A percentile compares a stretch with the other conserved stretches of the same genome.
phyloP scores from a whole-genome alignment of 345 rosid species.

The Isatis tinctoria region DNA sequence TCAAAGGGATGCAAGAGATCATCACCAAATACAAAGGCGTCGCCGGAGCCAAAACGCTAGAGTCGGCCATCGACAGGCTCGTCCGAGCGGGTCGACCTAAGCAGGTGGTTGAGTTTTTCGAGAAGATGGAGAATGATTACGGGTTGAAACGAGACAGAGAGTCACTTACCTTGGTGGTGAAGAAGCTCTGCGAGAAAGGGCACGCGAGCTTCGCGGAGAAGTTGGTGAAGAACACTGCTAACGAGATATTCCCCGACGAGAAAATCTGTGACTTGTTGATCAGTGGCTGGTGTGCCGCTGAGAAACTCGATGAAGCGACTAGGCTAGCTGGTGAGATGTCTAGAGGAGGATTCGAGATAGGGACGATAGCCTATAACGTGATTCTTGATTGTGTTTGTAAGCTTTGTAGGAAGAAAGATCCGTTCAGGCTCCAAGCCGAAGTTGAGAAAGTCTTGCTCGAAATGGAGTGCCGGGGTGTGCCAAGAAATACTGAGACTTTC shows the following conservation, averaged over 20 bases:
- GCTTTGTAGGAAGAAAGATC: constrained; percentile 85
- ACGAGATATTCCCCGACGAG: constrained; percentile 89
- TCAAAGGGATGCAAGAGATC: constrained; percentile 72
- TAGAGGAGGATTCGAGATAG: constrained; percentile 92
- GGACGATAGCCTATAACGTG: constrained; percentile 58
- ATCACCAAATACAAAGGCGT: constrained; percentile 47
- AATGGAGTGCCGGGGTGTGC: constrained; percentile 85
- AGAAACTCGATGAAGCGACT: constrained; percentile 83
- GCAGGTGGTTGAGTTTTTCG: constrained; percentile 65
- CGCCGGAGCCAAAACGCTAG: constrained; percentile 48
- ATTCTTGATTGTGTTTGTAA: constrained; percentile 85
- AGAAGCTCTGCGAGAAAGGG: constrained; percentile 67
- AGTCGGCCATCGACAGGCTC: constrained; percentile 60
- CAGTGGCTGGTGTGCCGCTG: constrained; percentile 86
- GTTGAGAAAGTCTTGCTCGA: constrained; percentile 76
- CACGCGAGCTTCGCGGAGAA: constrained; percentile 77
- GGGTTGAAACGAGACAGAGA: constrained; percentile 69
- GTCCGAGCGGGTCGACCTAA: constrained; percentile 73
- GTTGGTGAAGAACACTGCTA: constrained; percentile 72
- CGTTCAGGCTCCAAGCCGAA: constrained; percentile 57
- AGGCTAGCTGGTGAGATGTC: constrained; percentile 88
- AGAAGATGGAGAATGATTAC: constrained; percentile 73
- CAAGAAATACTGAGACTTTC: constrained; percentile 80
- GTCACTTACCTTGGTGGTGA: constrained; percentile 57
- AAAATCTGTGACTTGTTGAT: constrained; percentile 72